These are phyloP conservation scores for Parvularia atlantis DNA, from an alignment of 78 protist species.

Conservation along the genomic window DNA sequence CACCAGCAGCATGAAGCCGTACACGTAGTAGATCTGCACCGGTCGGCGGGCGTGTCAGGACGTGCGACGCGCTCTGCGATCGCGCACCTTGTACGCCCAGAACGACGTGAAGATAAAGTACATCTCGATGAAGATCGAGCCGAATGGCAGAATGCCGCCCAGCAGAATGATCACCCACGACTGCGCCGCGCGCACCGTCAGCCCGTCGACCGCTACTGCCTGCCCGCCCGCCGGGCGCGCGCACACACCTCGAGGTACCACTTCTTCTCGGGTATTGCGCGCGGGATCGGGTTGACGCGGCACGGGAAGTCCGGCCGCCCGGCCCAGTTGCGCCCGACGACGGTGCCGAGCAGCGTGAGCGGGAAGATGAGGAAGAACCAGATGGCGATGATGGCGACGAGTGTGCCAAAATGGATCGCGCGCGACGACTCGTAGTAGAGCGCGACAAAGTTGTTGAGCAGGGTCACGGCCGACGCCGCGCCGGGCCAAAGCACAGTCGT, in stretches of 20 bases:
- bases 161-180: slow-evolving; percentile 4
- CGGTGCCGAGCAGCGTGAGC: slow-evolving; percentile 69
- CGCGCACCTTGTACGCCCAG: slow-evolving; percentile 93
- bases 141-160: slow-evolving; percentile 85
- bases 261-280: slow-evolving; percentile 64
- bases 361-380: slow-evolving; percentile 67
- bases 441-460: slow-evolving; percentile 57
- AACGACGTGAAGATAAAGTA: slow-evolving; percentile 82
- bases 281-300: slow-evolving; percentile 50
- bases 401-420: slow-evolving; percentile 28
- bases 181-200: too few relatives aligned
- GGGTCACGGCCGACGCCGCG: background rate
- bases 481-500: slow-evolving; percentile 48
- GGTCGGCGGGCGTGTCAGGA: too few relatives aligned
- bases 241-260: slow-evolving; percentile 13
- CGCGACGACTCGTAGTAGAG: slow-evolving; percentile 19
- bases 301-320: slow-evolving; percentile 20
- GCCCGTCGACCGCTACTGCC: too few relatives aligned
- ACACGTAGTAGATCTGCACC: slow-evolving; percentile 87
- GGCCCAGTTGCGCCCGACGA: slow-evolving; percentile 54
- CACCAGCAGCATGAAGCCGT: slow-evolving; percentile 75
- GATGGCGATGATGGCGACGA: slow-evolving; percentile 26
- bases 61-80: too few relatives aligned
- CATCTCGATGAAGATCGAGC: slow-evolving; percentile 84
- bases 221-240: too few relatives aligned